Evolutionary conservation across 106 monocot genomes (phyloP).

Genomic region (Alisma plantagoaquatica): DNA sequence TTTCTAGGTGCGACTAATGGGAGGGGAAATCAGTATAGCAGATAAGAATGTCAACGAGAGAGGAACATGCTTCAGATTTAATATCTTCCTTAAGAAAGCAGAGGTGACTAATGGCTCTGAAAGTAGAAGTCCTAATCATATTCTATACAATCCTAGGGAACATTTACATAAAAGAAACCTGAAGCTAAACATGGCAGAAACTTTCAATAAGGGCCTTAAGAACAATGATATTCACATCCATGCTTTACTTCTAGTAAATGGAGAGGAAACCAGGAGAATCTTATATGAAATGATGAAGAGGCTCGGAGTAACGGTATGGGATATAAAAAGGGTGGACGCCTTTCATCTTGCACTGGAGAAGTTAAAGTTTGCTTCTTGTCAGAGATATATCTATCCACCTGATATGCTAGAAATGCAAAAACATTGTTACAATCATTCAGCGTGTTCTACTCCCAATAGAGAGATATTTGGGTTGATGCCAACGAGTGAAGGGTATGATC

Average conservation of each 20-base stretch:
- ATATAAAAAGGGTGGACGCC: conserved; percentile 16
- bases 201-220: conserved; percentile 10
- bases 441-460: conserved; percentile 8
- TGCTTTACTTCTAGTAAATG: conserved; percentile 25
- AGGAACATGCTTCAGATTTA: conserved; percentile 87
- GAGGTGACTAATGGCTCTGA: conserved; percentile 5
- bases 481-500: conserved; percentile 9
- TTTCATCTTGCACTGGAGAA: conserved; percentile 34
- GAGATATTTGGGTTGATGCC: neutral
- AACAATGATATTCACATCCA: conserved; percentile 16
- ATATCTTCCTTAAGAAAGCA: conserved; percentile 49
- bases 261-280: conserved; percentile 50
- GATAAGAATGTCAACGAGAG: conserved; percentile 58
- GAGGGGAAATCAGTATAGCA: conserved; percentile 64
- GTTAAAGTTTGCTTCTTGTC: conserved; percentile 1
- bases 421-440: neutral
- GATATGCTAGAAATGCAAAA: neutral
- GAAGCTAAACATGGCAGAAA: too few species aligned
- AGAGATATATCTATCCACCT: too few species aligned
- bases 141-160: too few species aligned
- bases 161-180: too few species aligned
- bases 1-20: conserved; percentile 78
- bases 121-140: too few species aligned
- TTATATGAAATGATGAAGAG: conserved; percentile 44
- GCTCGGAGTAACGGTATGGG: conserved; percentile 47